phyloP scores from a whole-genome alignment of 2,329 filamentous ascomycete genomes.

The Trichoderma polysporum region DNA sequence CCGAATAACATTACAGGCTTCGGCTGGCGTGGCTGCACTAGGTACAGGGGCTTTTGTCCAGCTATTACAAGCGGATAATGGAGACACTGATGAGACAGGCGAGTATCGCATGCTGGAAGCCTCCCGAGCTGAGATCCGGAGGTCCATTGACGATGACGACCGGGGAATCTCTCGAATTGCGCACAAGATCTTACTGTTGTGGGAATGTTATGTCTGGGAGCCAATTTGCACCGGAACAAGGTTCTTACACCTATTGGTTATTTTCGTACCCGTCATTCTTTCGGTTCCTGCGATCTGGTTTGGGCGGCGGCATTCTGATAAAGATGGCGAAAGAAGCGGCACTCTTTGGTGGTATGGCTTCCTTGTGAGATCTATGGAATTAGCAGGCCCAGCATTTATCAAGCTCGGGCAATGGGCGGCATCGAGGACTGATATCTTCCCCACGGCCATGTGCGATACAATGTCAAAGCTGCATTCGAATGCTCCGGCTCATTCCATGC shows the following conservation, averaged over 20 bases:
- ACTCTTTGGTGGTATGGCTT: constrained; percentile 95
- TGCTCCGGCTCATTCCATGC: constrained; percentile 85
- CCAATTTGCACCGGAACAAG: constrained; percentile 82
- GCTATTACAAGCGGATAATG: constrained; percentile 56
- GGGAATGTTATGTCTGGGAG: constrained; percentile 77
- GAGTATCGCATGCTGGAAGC: constrained; percentile 85
- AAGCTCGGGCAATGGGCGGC: constrained; percentile 99
- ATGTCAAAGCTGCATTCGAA: constrained; percentile 96
- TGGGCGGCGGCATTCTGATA: constrained; percentile 61
- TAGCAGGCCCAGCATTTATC: constrained; percentile 92
- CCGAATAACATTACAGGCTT: constrained; percentile 40
- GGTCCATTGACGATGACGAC: constrained; percentile 63
- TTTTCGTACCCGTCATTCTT: constrained; percentile 87
- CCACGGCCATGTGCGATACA: constrained; percentile 82
- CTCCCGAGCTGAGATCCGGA: constrained; percentile 74
- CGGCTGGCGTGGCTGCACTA: constrained; percentile 44
- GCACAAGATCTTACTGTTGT: constrained; percentile 61
- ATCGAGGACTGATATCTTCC: constrained; percentile 94
- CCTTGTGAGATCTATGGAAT: constrained; percentile 85
- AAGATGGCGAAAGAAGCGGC: constrained; percentile 73
- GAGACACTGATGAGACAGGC: constrained; percentile 58
- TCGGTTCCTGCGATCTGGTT: constrained; percentile 80
- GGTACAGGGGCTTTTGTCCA: constrained; percentile 59
- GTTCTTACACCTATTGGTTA: constrained; percentile 81
- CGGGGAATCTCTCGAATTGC: constrained; percentile 57